A percentile compares a stretch with the other conserved stretches of the same genome.
Evolutionary conservation across 495 filamentous ascomycete species (phyloP).

Genomic region (Pseudoneurospora amorphoporcata): DNA sequence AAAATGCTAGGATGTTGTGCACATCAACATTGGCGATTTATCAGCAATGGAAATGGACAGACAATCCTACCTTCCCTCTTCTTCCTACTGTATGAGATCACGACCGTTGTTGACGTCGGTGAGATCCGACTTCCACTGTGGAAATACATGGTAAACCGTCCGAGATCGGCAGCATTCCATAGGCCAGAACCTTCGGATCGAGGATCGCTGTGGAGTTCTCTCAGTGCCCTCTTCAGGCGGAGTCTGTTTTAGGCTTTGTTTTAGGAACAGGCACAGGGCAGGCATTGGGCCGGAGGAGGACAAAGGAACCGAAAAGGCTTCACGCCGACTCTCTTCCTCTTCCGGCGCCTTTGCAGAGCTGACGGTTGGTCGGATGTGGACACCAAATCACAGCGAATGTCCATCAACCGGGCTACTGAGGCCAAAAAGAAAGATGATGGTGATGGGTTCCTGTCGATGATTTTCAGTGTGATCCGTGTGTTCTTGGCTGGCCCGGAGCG

Average conservation of each 20-base stretch:
- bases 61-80: neutral
- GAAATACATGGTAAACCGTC: neutral
- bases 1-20: neutral
- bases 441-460: neutral
- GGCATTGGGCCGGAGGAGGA: neutral
- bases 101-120: neutral
- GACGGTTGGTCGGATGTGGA: neutral
- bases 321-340: neutral
- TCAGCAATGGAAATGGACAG: neutral
- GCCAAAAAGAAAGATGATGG: neutral
- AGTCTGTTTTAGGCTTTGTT: neutral
- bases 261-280: neutral
- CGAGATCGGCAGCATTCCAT: neutral
- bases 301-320: neutral
- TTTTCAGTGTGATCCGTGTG: neutral
- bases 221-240: neutral
- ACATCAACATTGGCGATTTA: neutral
- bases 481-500: neutral
- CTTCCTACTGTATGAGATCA: neutral
- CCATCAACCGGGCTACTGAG: neutral
- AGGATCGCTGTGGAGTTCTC: neutral
- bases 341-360: neutral
- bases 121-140: neutral
- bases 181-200: neutral
- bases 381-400: neutral